Evolutionary conservation across 208 protist species (phyloP).

Genomic region (Jaenimonas drosophilae): DNA sequence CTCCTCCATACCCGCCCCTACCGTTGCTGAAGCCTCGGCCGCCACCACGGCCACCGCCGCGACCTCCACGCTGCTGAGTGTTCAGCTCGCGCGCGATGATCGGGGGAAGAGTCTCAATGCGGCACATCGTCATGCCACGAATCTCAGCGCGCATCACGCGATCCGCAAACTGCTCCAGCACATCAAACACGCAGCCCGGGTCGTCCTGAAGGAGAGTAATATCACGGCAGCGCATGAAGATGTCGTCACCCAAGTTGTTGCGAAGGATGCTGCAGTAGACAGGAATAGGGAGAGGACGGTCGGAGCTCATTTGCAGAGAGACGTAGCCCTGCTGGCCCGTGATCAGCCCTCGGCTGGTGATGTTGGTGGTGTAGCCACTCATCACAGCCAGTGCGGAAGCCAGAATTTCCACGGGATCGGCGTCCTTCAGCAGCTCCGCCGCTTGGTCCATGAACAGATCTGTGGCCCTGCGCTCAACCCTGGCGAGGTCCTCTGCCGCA

Average conservation of each 20-base stretch:
- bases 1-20: slow-evolving; percentile 10
- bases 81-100: slow-evolving; percentile 80
- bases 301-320: slow-evolving; percentile 61
- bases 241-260: slow-evolving; percentile 73
- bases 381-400: slow-evolving; percentile 86
- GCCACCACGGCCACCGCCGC: slow-evolving; percentile 21
- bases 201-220: slow-evolving; percentile 83
- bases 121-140: slow-evolving; percentile 49
- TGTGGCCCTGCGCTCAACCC: slow-evolving; percentile 75
- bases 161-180: slow-evolving; percentile 57
- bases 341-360: slow-evolving; percentile 70
- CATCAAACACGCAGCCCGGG: slow-evolving; percentile 83
- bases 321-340: slow-evolving; percentile 65
- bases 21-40: slow-evolving; percentile 5
- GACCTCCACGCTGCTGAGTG: slow-evolving; percentile 19
- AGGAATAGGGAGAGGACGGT: slow-evolving; percentile 60
- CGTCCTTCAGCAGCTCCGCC: slow-evolving; percentile 78
- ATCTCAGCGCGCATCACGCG: slow-evolving; percentile 45
- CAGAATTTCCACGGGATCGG: slow-evolving; percentile 78
- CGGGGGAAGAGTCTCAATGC: slow-evolving; percentile 69
- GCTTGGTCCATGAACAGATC: slow-evolving; percentile 85
- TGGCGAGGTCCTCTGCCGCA: slow-evolving; percentile 76
- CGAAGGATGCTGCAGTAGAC: slow-evolving; percentile 85
- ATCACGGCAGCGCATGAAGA: slow-evolving; percentile 71
- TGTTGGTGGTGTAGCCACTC: slow-evolving; percentile 88